These are phyloP conservation scores for Paraphysoderma sedebokerense DNA, from an alignment of 371 early-diverging fungal species.

Conservation along the genomic window DNA sequence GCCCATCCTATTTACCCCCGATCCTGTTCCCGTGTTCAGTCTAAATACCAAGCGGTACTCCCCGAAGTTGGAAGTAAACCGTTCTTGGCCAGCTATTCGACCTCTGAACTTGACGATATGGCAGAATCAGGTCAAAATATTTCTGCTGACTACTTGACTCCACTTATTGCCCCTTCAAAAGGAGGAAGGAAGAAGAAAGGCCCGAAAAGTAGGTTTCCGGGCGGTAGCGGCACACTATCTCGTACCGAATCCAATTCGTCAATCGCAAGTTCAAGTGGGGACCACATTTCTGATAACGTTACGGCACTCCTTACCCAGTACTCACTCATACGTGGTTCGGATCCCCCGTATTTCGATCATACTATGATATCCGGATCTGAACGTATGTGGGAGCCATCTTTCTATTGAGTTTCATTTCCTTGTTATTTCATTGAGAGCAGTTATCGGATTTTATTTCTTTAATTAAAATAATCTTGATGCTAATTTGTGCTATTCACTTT, in stretches of 20 bases:
- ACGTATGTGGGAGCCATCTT: background rate
- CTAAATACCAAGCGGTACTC: constrained; percentile 55
- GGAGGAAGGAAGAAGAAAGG: background rate
- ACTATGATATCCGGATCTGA: no score
- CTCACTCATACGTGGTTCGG: no score
- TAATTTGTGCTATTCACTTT: background rate
- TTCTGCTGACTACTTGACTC: background rate
- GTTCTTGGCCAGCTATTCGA: no score
- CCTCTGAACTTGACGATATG: background rate
- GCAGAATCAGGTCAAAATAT: background rate
- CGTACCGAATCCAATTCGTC: background rate
- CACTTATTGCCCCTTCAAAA: background rate
- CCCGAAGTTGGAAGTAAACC: no score
- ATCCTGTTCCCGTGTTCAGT: constrained; percentile 57
- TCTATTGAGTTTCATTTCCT: background rate
- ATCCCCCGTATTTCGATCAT: no score
- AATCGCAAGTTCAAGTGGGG: background rate
- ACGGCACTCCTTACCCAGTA: background rate
- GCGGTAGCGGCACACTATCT: background rate
- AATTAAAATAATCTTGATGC: background rate
- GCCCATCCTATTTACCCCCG: constrained; percentile 67
- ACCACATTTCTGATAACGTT: background rate
- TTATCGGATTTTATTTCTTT: background rate
- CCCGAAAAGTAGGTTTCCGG: no score
- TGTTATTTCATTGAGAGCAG: background rate